A percentile compares a stretch with the other conserved stretches of the same genome.
These are phyloP conservation scores for Hypoxylon sp. DNA, from an alignment of 2,329 filamentous ascomycete genomes.

Conservation along the genomic window DNA sequence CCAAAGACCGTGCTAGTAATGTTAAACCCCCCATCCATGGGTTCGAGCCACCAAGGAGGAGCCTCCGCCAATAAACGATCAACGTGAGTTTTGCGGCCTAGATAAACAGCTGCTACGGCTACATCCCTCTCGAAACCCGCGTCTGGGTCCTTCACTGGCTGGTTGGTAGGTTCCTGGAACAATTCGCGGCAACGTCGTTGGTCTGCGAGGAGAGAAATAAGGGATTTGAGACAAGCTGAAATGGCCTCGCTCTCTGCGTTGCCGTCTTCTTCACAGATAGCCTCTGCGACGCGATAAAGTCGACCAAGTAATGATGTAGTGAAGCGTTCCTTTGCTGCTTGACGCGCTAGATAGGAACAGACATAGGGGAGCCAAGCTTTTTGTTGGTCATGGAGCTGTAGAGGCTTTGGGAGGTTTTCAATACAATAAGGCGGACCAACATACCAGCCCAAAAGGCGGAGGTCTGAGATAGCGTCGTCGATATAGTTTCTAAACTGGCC, in stretches of 20 bases:
- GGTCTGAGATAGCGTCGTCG: background rate
- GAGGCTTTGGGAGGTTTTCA: background rate
- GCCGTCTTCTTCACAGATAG: slow-evolving; percentile 1
- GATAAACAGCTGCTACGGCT: background rate
- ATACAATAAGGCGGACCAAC: background rate
- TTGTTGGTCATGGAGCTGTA: background rate
- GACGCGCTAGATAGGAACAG: background rate
- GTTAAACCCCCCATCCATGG: background rate
- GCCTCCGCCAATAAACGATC: background rate
- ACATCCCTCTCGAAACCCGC: background rate
- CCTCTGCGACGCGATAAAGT: background rate
- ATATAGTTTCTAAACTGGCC: background rate
- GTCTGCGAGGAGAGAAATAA: background rate
- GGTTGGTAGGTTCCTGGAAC: background rate
- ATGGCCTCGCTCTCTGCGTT: background rate
- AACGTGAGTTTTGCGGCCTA: background rate
- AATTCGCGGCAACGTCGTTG: background rate
- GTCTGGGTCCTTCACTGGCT: background rate
- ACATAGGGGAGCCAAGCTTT: background rate
- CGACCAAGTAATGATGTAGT: background rate
- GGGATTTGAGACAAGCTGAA: background rate
- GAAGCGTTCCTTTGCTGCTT: background rate
- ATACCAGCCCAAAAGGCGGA: background rate
- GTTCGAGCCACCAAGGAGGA: background rate
- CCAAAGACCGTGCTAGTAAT: background rate